These are phyloP conservation scores for Darksidea phi DNA, from an alignment of 495 filamentous ascomycete species.

Conservation along the genomic window DNA sequence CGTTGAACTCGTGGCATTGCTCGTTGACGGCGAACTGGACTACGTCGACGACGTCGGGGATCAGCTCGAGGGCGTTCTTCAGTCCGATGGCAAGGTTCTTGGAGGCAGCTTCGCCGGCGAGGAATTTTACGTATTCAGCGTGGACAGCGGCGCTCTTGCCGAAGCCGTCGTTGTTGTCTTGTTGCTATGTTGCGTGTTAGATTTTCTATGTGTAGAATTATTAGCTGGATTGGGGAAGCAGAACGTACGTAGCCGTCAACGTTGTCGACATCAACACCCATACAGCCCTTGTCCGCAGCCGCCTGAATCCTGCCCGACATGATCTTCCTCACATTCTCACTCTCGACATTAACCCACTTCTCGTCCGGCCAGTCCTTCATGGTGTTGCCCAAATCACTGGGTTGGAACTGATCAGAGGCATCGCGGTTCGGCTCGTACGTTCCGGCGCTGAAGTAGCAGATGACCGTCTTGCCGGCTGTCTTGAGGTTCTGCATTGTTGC, in stretches of 20 bases:
- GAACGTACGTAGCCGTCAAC: constrained; percentile 60
- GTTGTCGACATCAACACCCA: constrained; percentile 73
- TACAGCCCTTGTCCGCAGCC: constrained; percentile 61
- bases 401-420: constrained; percentile 55
- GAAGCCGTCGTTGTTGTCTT: constrained; percentile 52
- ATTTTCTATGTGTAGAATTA: neutral
- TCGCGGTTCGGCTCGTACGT: constrained; percentile 60
- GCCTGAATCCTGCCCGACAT: constrained; percentile 60
- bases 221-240: neutral
- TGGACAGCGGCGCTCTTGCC: constrained; percentile 54
- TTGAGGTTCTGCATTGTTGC: constrained; percentile 52
- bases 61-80: constrained; percentile 63
- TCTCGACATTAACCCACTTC: constrained; percentile 63
- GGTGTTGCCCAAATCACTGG: constrained; percentile 52
- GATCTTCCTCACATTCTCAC: constrained; percentile 57
- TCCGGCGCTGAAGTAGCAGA: constrained; percentile 78
- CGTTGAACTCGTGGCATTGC: constrained; percentile 59
- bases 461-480: constrained; percentile 52
- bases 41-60: constrained; percentile 53
- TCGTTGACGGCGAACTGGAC: constrained; percentile 72
- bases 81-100: constrained; percentile 58
- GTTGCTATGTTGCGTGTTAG: constrained; percentile 2
- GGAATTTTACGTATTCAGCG: constrained; percentile 59
- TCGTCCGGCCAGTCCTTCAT: constrained; percentile 67
- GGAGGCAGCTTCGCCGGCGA: constrained; percentile 53